These are phyloP conservation scores for Emergomyces orientalis DNA, from an alignment of 2,329 filamentous ascomycete genomes.

Conservation along the genomic window DNA sequence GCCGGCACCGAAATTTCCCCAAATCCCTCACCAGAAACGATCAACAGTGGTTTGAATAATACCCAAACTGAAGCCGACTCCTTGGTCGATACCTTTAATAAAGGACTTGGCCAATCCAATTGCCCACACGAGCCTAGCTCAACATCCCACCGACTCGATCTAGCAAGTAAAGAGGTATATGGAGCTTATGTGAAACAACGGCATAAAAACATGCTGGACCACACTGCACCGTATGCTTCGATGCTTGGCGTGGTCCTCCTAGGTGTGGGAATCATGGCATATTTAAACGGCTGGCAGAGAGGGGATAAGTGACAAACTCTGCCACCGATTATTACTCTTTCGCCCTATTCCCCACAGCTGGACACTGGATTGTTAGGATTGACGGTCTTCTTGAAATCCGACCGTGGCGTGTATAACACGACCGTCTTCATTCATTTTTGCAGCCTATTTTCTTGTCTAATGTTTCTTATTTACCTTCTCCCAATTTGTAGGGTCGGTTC, in stretches of 20 bases:
- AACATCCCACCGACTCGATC: constrained; percentile 20
- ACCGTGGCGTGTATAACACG: constrained; percentile 9
- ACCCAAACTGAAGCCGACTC: constrained; percentile 27
- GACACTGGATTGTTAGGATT: constrained; percentile 5
- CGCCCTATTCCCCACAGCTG: not conserved
- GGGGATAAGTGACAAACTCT: constrained; percentile 36
- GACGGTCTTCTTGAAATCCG: constrained; percentile 12
- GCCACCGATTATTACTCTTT: not conserved
- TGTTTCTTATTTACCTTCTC: constrained; percentile 6
- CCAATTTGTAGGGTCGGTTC: constrained; percentile 6
- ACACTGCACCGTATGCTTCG: constrained; percentile 65
- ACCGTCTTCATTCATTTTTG: constrained; percentile 11
- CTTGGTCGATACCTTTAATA: constrained; percentile 29
- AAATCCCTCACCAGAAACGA: constrained; percentile 25
- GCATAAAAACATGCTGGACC: constrained; percentile 35
- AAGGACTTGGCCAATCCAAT: not conserved
- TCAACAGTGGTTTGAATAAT: constrained; percentile 20
- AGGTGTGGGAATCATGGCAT: constrained; percentile 76
- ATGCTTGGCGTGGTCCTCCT: constrained; percentile 74
- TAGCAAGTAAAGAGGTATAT: constrained; percentile 24
- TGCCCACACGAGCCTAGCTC: not conserved
- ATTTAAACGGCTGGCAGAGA: constrained; percentile 72
- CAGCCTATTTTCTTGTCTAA: constrained; percentile 8
- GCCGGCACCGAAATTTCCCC: constrained; percentile 50
- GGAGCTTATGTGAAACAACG: constrained; percentile 18